phyloP scores from a whole-genome alignment of 192 early-diverging fungal genomes.

The Coemansia furcata region DNA sequence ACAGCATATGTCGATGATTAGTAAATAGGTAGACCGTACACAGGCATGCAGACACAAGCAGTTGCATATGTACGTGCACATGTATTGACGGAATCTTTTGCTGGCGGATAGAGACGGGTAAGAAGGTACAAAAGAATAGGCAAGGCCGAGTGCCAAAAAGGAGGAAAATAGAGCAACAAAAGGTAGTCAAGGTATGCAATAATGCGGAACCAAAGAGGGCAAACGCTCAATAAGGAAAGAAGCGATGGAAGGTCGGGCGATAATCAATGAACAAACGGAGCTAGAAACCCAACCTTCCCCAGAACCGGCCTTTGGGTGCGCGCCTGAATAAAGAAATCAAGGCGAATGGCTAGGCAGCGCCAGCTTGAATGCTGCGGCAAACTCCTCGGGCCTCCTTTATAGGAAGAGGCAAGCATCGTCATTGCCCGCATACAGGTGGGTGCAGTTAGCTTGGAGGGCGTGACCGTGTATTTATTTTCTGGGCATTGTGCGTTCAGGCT shows the following conservation, averaged over 20 bases:
- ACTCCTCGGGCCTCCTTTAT: background rate
- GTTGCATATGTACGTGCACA: background rate
- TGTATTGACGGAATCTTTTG: background rate
- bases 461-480: slow-evolving; percentile 1
- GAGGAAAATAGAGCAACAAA: background rate
- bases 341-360: slow-evolving; percentile 6
- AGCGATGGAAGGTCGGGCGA: background rate
- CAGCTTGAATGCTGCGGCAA: background rate
- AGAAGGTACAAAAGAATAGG: background rate
- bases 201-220: background rate
- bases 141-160: background rate
- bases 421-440: background rate
- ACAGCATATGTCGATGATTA: background rate
- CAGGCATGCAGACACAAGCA: background rate
- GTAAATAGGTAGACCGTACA: background rate
- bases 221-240: slow-evolving; percentile 1
- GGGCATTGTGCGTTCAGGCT: slow-evolving; percentile 7
- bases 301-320: background rate
- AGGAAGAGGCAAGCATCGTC: background rate
- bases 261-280: slow-evolving; percentile 1
- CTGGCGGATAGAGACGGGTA: background rate
- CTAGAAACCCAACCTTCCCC: slow-evolving; percentile 4
- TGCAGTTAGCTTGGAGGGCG: slow-evolving; percentile 4
- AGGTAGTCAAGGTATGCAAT: background rate
- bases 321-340: slow-evolving; percentile 6